A percentile compares a stretch with the other conserved stretches of the same genome.
Conservation (phyloP, 2,329 filamentous ascomycete species). For the Epichloe elymi region DNA sequence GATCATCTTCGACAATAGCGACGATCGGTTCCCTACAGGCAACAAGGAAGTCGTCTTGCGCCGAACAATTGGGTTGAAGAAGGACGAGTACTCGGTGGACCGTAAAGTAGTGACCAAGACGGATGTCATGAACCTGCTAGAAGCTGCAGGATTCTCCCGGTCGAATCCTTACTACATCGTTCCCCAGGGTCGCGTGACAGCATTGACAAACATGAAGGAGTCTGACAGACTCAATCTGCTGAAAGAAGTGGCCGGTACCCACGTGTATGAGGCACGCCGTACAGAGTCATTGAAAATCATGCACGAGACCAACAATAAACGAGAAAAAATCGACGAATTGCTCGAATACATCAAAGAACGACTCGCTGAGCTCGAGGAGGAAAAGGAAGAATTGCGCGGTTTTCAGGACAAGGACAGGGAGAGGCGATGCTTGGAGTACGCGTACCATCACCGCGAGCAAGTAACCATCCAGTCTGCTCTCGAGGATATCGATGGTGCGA, state of each 20-base stretch:
- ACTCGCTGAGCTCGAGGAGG: constrained; percentile 79
- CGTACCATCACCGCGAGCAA: constrained; percentile 84
- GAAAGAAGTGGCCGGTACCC: constrained; percentile 96
- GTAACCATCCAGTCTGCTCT: constrained; percentile 63
- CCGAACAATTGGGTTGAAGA: constrained; percentile 91
- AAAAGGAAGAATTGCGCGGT: constrained; percentile 87
- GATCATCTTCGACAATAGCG: constrained; percentile 95
- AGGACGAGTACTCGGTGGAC: constrained; percentile 96
- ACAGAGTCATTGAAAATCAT: constrained; percentile 93
- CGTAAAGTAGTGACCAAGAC: constrained; percentile 90
- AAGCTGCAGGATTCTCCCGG: constrained; percentile 90
- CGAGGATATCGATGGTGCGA: constrained; percentile 68
- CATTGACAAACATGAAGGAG: constrained; percentile 98
- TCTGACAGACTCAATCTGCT: constrained; percentile 75
- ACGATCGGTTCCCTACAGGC: constrained; percentile 87
- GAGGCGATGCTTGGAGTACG: constrained; percentile 83
- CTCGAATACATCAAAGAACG: constrained; percentile 86
- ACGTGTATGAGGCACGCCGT: constrained; percentile 87
- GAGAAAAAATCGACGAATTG: constrained; percentile 84
- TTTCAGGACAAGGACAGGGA: constrained; percentile 95
- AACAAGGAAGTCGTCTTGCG: constrained; percentile 83
- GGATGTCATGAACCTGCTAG: constrained; percentile 89
- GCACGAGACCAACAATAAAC: constrained; percentile 90
- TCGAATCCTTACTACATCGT: constrained; percentile 99
- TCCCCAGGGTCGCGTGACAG: constrained; percentile 88